Conservation (phyloP, 164 flowering plant genomes). For the Dillenia suffruticosa region DNA sequence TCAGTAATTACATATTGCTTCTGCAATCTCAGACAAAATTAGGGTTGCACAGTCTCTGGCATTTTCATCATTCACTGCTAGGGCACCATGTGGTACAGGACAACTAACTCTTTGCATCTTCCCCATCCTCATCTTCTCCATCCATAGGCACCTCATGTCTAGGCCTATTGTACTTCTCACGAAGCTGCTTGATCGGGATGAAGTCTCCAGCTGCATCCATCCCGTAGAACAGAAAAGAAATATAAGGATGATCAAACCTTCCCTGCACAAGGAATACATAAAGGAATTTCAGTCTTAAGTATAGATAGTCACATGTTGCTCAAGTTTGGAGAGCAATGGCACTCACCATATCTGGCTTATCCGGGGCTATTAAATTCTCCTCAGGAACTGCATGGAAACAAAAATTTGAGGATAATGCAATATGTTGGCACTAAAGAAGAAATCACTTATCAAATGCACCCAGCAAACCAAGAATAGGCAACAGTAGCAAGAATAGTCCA, state of each 20-base stretch:
- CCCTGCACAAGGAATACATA: slow-evolving; percentile 37
- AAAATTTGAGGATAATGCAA: background rate
- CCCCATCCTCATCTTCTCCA: slow-evolving; percentile 39
- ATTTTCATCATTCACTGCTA: too few species aligned
- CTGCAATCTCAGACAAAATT: too few species aligned
- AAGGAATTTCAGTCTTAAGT: background rate
- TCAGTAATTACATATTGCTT: too few species aligned
- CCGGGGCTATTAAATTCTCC: slow-evolving; percentile 71
- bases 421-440: background rate
- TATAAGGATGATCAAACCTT: slow-evolving; percentile 86
- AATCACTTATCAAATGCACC: background rate
- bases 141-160: slow-evolving; percentile 78
- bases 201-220: slow-evolving; percentile 86
- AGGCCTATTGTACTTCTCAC: slow-evolving; percentile 82
- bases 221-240: slow-evolving; percentile 82
- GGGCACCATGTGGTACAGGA: too few species aligned
- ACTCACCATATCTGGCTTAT: slow-evolving; percentile 68
- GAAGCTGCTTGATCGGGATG: slow-evolving; percentile 85
- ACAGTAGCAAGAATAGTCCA: background rate
- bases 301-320: background rate
- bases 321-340: background rate
- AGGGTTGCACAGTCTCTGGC: too few species aligned
- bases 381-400: slow-evolving; percentile 66
- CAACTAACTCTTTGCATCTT: slow-evolving; percentile 6
- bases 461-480: background rate